A percentile compares a stretch with the other conserved stretches of the same genome.
These are phyloP conservation scores for Suillus ampliporus DNA, from an alignment of 768 basidiomycete species.

Conservation along the genomic window DNA sequence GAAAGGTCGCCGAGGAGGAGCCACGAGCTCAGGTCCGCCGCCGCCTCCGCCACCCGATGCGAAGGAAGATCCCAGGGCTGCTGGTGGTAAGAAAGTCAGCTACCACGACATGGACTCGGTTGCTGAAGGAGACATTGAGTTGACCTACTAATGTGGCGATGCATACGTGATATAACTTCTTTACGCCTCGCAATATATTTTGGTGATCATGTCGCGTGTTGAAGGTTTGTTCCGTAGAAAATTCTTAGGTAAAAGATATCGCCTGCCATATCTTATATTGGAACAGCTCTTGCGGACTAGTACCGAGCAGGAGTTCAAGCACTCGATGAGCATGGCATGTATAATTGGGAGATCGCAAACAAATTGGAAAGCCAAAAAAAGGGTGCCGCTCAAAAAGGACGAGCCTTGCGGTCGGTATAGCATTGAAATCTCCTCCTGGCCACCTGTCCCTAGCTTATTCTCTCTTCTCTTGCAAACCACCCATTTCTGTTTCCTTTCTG, in stretches of 20 bases:
- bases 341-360: slow-evolving; percentile 2
- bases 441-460: not conserved
- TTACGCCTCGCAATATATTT: slow-evolving; percentile 35
- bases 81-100: slow-evolving; percentile 86
- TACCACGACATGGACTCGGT: slow-evolving; percentile 97
- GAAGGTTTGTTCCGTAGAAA: too few species aligned
- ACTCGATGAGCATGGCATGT: not conserved
- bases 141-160: slow-evolving; percentile 43
- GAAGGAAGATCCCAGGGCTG: slow-evolving; percentile 91
- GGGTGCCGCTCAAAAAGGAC: slow-evolving; percentile 5
- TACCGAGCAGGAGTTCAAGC: not conserved
- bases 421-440: not conserved
- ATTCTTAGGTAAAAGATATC: too few species aligned
- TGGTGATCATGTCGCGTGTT: slow-evolving; percentile 18
- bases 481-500: slow-evolving; percentile 1
- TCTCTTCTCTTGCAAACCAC: not conserved
- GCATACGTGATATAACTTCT: slow-evolving; percentile 23
- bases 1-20: slow-evolving; percentile 46
- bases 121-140: slow-evolving; percentile 77
- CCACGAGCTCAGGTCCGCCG: slow-evolving; percentile 54
- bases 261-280: too few species aligned
- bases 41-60: slow-evolving; percentile 88
- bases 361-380: not conserved
- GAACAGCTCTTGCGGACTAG: too few species aligned
- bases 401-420: slow-evolving; percentile 3